Base-by-base conservation (phyloP, 352 stramenopile species). In the Globisporangium middletonii region DNA sequence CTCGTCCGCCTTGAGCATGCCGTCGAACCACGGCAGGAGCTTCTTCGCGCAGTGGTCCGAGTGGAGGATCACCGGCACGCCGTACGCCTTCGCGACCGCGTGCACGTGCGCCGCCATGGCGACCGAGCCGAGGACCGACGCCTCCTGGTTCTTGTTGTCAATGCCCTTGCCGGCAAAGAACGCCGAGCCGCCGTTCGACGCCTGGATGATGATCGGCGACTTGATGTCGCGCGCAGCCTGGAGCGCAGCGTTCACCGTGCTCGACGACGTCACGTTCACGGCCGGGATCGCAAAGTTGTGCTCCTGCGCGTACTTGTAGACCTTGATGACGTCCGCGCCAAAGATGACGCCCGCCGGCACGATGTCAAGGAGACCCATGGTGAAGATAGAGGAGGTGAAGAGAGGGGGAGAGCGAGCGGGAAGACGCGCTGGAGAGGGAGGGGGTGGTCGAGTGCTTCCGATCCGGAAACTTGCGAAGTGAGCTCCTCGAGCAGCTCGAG, bases 11-110 rank as follows among this genome's bases (percentile, higher is more conserved):
- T 88, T 75, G 45, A 99, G 77, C 76, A 98, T 97, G 51, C 96
- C 97, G 73, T 99, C 96, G 68, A 98, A 98, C 96, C 96, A 99
- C 48, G 96, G 96, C 69, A 99, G 80, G 67, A 98, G 85, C 67
- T 97, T 97, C 89, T 98, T 98, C 72, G 96, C 94, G 82, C 97
- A 99, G 79, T 99, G 97, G 77, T 99, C 97, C 62, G 96, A 98
- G 93, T 99, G 97, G 53, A 99, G 82, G 57, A 99, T 94, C 45
- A 99, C 96, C 6, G 96, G 95, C 60, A 99, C 86, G 57, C 89
- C 89, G 83, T 99, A 99, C 71, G 97, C 80, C 73, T 95, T 91
- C 66, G 97, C 96, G 73, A 99, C 95, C 63, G 94, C 81, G 69
- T 95, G 95, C 50, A 99, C 92, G 81, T 99, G 96, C 72, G 98